phyloP scores from a whole-genome alignment of 1,284 basidiomycete genomes.

The Malassezia pachydermatis region DNA sequence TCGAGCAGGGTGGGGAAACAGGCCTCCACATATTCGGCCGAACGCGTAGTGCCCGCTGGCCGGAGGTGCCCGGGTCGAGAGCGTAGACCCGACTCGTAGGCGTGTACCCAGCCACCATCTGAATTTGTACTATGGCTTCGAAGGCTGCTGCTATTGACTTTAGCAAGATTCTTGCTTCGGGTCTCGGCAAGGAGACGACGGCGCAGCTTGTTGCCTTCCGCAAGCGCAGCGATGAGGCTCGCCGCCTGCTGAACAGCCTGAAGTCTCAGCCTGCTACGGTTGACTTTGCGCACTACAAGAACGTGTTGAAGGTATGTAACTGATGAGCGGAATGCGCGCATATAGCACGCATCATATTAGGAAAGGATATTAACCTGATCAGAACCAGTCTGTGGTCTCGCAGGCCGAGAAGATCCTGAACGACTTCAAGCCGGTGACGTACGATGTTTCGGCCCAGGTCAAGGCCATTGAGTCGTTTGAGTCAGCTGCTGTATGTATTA shows the following conservation, averaged over 20 bases:
- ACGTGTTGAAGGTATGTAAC: constrained; percentile 54
- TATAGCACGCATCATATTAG: background rate
- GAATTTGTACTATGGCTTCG: constrained; percentile 24
- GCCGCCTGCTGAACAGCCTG: constrained; percentile 63
- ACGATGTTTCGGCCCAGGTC: constrained; percentile 80
- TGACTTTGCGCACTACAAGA: constrained; percentile 84
- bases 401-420: constrained; percentile 82
- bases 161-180: constrained; percentile 38
- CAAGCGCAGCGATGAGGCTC: constrained; percentile 82
- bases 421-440: constrained; percentile 90
- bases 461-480: constrained; percentile 97
- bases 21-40: constrained; percentile 12
- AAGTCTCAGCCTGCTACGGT: constrained; percentile 64
- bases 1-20: background rate
- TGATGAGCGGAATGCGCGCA: background rate
- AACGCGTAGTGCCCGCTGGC: constrained; percentile 11
- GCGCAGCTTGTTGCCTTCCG: constrained; percentile 81
- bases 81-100: background rate
- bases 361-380: constrained; percentile 40
- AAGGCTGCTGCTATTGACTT: constrained; percentile 37
- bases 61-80: constrained; percentile 13
- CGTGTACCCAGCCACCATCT: constrained; percentile 1
- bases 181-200: constrained; percentile 46
- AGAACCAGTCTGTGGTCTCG: constrained; percentile 83
- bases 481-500: constrained; percentile 67